phyloP scores from a whole-genome alignment of 305 asterid genomes.

The Fraxinus angustifolia region DNA sequence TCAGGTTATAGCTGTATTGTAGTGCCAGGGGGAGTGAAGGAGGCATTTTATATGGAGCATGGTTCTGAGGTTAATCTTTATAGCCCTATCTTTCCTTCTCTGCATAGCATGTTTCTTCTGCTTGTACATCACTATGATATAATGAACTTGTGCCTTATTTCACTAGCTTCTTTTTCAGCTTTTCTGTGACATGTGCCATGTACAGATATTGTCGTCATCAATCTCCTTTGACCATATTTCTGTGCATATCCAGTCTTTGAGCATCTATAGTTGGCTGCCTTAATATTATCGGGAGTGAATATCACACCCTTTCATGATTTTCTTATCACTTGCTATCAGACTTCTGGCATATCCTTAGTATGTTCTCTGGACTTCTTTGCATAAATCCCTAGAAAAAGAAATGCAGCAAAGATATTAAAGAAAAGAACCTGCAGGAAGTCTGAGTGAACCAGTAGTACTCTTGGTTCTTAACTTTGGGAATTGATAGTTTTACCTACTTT shows the following conservation, averaged over 20 bases:
- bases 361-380: not conserved
- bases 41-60: conserved; percentile 75
- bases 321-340: not conserved
- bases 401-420: not conserved
- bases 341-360: not conserved
- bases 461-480: not conserved
- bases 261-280: conserved; percentile 5
- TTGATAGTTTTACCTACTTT: not conserved
- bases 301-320: not conserved
- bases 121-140: not conserved
- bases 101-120: conserved; percentile 8
- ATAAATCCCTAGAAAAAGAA: not conserved
- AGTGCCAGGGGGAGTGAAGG: conserved; percentile 95
- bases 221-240: not conserved
- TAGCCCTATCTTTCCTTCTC: conserved; percentile 14
- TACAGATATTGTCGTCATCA: not conserved
- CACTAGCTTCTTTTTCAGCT: not conserved
- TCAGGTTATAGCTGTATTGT: conserved; percentile 85
- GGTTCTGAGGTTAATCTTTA: conserved; percentile 66
- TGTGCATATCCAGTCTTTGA: not conserved
- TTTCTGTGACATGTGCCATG: not conserved
- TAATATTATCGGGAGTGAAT: not conserved
- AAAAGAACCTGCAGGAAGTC: not conserved
- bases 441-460: not conserved
- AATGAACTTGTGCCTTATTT: not conserved